phyloP scores from a whole-genome alignment of 495 filamentous ascomycete genomes.

The Penicillium silybi region DNA sequence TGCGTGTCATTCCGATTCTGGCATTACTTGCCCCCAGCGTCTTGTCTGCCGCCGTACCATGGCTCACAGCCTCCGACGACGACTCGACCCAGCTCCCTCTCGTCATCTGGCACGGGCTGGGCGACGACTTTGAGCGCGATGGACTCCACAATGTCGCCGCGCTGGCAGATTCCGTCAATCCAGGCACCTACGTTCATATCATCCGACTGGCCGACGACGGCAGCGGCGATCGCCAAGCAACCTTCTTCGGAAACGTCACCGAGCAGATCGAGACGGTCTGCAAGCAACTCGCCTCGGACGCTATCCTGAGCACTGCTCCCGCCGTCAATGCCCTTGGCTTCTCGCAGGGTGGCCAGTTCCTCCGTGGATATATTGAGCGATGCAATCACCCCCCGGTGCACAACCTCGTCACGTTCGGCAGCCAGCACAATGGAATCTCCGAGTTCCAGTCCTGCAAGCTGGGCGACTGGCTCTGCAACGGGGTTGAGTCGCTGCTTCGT shows the following conservation, averaged over 20 bases:
- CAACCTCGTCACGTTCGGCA: slow-evolving; percentile 86
- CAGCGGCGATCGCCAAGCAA: slow-evolving; percentile 66
- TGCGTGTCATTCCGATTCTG: slow-evolving; percentile 13
- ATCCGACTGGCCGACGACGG: slow-evolving; percentile 69
- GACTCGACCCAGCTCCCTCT: slow-evolving; percentile 63
- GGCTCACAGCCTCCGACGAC: not conserved
- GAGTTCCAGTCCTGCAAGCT: slow-evolving; percentile 67
- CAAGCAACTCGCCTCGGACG: slow-evolving; percentile 69
- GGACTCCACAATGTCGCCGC: slow-evolving; percentile 64
- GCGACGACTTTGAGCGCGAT: slow-evolving; percentile 65
- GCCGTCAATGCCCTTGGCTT: slow-evolving; percentile 91
- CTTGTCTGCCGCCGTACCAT: slow-evolving; percentile 15
- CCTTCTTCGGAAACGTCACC: slow-evolving; percentile 88
- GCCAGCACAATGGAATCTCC: slow-evolving; percentile 89
- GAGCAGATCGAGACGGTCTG: slow-evolving; percentile 76
- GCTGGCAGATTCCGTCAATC: slow-evolving; percentile 67
- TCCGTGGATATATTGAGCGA: slow-evolving; percentile 86
- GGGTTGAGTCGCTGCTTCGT: slow-evolving; percentile 67
- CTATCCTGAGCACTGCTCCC: slow-evolving; percentile 72
- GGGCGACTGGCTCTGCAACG: slow-evolving; percentile 75
- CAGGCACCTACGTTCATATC: slow-evolving; percentile 78
- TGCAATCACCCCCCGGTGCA: slow-evolving; percentile 80
- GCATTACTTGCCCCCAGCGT: slow-evolving; percentile 12
- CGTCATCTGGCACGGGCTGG: slow-evolving; percentile 90
- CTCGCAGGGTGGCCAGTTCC: slow-evolving; percentile 93